Evolutionary conservation across 192 early-diverging fungal species (phyloP), one percentile per base, ranked within the genome.

Genomic region (Rhizophagus sp.): DNA sequence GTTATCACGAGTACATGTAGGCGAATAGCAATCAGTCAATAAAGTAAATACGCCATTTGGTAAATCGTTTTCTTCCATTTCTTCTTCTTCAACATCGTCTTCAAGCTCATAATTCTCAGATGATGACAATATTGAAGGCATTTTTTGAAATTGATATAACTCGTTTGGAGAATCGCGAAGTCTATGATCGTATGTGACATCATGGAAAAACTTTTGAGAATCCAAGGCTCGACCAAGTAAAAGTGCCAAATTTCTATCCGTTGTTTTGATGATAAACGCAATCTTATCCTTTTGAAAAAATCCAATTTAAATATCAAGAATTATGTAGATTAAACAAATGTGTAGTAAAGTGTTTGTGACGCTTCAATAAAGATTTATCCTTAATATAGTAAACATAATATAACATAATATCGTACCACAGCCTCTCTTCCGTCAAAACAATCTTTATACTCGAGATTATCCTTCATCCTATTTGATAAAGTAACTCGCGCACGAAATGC

Each of bases 11-110:
- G 94, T 89, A 82, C 97, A 99, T 0, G 95, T 97, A 0, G 96
- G 93, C 22, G 96, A 98, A 84, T 98, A 99, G 82, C 97, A 99
- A 76, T 94, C 92, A 0, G 97, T 93, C 75, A 98, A 85, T 34
- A 95, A 86, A 2, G 95, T 96, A 86, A 97, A 96, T 1, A 99
- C 92, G 34, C 97, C 97, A 73, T 92, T 94, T 30, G 93, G 91
- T 5, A 91, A 66, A 62, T 87, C 84, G 8, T 75, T 70, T 49
- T 88, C 85, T 27, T 81, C 82, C 1, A 36, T 62, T 19, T 84
- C 80, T 44, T 86, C 44, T 24, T 67, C 75, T 36, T 83, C 44
- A 13, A 79, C 62, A 12, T 74, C 27, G 8, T 76, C 85, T 24
- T 65, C 62, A 33, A 27, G 25, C 22, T 64, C 73, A 66, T 57